Evolutionary conservation across 73 alveolate species (phyloP).

Genomic region (Tetrahymena elliotti): DNA sequence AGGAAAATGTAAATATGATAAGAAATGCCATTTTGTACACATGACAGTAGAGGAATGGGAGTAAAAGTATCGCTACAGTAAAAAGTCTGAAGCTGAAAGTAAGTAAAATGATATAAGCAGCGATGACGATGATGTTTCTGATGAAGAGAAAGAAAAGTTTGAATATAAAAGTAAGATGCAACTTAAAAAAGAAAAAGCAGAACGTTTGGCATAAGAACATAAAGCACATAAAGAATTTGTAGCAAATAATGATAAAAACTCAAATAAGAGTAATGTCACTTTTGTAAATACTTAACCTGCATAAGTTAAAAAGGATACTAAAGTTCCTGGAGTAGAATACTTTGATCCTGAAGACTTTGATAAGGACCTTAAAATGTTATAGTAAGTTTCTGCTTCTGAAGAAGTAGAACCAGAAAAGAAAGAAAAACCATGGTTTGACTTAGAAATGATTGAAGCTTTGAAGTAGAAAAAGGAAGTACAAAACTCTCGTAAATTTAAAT

Average conservation of each 20-base stretch:
- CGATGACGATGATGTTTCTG: neutral
- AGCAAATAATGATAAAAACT: neutral
- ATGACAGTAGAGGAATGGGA: neutral
- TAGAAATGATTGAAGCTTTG: neutral
- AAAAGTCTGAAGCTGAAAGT: neutral
- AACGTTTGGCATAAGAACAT: neutral
- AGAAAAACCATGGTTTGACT: neutral
- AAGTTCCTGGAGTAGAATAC: neutral
- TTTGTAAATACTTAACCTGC: neutral
- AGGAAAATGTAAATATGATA: neutral
- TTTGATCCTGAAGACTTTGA: neutral
- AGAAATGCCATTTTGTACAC: neutral
- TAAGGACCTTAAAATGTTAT: neutral
- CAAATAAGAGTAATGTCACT: neutral
- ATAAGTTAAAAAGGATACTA: neutral
- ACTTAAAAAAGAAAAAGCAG: neutral
- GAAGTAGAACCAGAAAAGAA: neutral
- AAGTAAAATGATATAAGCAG: neutral
- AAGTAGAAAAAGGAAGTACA: neutral
- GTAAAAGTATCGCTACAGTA: neutral
- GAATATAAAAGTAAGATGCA: neutral
- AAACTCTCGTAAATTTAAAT: neutral
- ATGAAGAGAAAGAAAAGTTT: neutral
- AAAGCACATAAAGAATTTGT: neutral
- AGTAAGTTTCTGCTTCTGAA: neutral